A percentile compares a stretch with the other conserved stretches of the same genome.
These are phyloP conservation scores for Termitomyces sp. DNA, from an alignment of 768 basidiomycete species.

Conservation along the genomic window DNA sequence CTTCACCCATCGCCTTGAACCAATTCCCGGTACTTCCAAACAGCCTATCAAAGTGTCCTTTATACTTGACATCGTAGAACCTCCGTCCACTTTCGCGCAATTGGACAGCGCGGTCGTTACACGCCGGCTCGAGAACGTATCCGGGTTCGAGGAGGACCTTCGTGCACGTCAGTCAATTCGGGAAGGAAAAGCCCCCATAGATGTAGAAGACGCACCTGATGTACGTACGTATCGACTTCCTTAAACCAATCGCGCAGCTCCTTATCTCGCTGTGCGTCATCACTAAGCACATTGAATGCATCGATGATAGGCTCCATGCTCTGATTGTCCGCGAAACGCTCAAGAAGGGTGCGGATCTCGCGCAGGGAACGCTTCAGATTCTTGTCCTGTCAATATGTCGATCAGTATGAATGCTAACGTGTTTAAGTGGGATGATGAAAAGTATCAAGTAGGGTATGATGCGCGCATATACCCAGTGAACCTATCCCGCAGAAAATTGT, in stretches of 20 bases:
- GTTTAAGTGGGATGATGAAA: no score
- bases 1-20: conserved; percentile 83
- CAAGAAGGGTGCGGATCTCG: conserved; percentile 79
- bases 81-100: conserved; percentile 69
- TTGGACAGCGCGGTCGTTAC: conserved; percentile 58
- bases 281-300: conserved; percentile 67
- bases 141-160: conserved; percentile 78
- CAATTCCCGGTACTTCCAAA: conserved; percentile 71
- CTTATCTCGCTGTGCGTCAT: conserved; percentile 73
- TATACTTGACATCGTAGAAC: conserved; percentile 72
- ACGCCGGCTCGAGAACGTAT: conserved; percentile 80
- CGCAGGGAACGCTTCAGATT: conserved; percentile 52
- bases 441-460: background rate
- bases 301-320: conserved; percentile 69
- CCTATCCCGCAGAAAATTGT: no score
- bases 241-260: conserved; percentile 76
- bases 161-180: background rate
- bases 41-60: conserved; percentile 76
- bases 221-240: conserved; percentile 58
- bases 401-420: background rate
- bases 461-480: background rate
- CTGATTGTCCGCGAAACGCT: conserved; percentile 82
- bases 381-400: conserved; percentile 38
- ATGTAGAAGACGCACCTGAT: conserved; percentile 43
- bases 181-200: background rate